Evolutionary conservation across 805 yeast species (phyloP).

Genomic region (Ogataea methanolica): DNA sequence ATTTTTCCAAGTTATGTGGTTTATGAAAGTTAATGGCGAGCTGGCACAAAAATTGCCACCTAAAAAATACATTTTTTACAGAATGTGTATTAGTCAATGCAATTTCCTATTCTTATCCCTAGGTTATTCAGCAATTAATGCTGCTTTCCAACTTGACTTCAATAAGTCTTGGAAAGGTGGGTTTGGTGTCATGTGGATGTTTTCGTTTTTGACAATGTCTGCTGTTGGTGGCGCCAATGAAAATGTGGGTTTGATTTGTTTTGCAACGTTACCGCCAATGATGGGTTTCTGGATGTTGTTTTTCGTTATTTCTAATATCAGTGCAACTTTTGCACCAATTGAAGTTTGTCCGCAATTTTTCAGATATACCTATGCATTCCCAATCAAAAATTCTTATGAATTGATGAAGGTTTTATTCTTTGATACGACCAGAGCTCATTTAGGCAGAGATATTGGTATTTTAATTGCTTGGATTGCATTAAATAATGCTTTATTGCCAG

Average conservation of each 20-base stretch:
- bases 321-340: conserved; percentile 66
- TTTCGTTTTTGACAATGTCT: conserved; percentile 61
- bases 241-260: conserved; percentile 48
- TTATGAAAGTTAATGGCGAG: conserved; percentile 45
- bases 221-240: conserved; percentile 78
- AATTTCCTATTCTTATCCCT: conserved; percentile 56
- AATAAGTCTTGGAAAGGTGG: conserved; percentile 56
- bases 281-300: conserved; percentile 68
- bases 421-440: conserved; percentile 47
- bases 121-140: conserved; percentile 53
- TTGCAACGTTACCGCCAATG: conserved; percentile 55
- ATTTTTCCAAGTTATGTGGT: conserved; percentile 66
- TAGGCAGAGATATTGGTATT: conserved; percentile 61
- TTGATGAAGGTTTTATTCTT: conserved; percentile 56
- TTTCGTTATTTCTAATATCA: conserved; percentile 65
- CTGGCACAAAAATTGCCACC: conserved; percentile 42
- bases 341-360: conserved; percentile 54
- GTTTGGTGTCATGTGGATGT: conserved; percentile 70
- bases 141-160: conserved; percentile 65
- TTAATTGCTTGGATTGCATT: conserved; percentile 57
- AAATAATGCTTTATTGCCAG: conserved; percentile 39
- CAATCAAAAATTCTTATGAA: conserved; percentile 63
- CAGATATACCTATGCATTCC: conserved; percentile 64
- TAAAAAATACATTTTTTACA: conserved; percentile 44
- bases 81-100: conserved; percentile 45